phyloP scores from a whole-genome alignment of 2,329 filamentous ascomycete species.

The Lecanicillium sp. region DNA sequence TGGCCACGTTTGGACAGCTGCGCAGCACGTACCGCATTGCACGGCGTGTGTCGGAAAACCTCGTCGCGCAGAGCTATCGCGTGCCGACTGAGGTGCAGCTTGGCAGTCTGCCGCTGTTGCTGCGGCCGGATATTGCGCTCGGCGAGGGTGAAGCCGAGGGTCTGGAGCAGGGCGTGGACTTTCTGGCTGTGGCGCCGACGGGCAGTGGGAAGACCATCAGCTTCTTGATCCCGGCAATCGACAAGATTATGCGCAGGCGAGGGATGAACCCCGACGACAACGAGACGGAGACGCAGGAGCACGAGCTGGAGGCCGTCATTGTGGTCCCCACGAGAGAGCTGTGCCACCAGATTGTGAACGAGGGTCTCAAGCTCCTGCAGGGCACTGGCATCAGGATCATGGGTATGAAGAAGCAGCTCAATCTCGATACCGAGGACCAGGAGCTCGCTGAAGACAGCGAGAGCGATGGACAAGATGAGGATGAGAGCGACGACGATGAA shows the following conservation, averaged over 20 bases:
- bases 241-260: conserved; percentile 59
- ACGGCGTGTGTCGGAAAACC: conserved; percentile 66
- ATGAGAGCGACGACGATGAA: conserved; percentile 26
- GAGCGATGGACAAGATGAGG: conserved; percentile 31
- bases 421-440: conserved; percentile 46
- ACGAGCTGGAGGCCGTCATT: conserved; percentile 60
- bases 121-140: conserved; percentile 51
- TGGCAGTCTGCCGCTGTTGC: conserved; percentile 71
- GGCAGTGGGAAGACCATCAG: conserved; percentile 95
- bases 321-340: conserved; percentile 75
- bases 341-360: conserved; percentile 73
- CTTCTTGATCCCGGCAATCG: conserved; percentile 82
- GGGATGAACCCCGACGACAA: conserved; percentile 38
- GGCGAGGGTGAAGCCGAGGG: conserved; percentile 27
- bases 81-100: conserved; percentile 93
- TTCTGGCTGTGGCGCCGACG: conserved; percentile 86
- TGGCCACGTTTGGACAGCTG: conserved; percentile 71
- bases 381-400: conserved; percentile 75
- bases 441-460: conserved; percentile 32
- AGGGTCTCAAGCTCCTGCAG: conserved; percentile 72
- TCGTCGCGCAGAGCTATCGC: conserved; percentile 76
- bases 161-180: conserved; percentile 51
- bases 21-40: conserved; percentile 67
- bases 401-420: conserved; percentile 81
- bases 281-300: conserved; percentile 26